phyloP scores from a whole-genome alignment of 257 asterid species.

The Euphrasia confusa region DNA sequence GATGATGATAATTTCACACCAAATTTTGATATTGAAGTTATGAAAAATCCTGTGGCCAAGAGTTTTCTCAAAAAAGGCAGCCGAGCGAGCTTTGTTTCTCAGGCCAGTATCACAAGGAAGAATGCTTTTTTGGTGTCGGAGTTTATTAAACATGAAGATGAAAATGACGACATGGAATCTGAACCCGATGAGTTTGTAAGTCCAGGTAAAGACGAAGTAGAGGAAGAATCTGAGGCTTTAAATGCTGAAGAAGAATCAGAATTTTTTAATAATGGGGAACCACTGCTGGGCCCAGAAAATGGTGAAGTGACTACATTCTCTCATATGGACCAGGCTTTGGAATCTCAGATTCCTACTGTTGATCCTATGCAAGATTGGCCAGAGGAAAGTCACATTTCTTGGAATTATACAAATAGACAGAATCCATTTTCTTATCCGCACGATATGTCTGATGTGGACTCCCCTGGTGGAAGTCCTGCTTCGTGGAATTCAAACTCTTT shows the following conservation, averaged over 20 bases:
- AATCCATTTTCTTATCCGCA: slow-evolving; percentile 63
- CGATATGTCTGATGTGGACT: slow-evolving; percentile 68
- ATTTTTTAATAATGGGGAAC: slow-evolving; percentile 27
- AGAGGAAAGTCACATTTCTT: slow-evolving; percentile 45
- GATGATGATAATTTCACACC: slow-evolving; percentile 53
- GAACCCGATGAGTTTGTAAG: slow-evolving; percentile 45
- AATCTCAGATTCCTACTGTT: slow-evolving; percentile 41
- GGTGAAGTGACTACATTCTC: slow-evolving; percentile 40
- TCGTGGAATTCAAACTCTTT: slow-evolving; percentile 69
- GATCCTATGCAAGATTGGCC: slow-evolving; percentile 58
- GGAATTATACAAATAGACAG: slow-evolving; percentile 51
- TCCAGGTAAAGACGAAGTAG: slow-evolving; percentile 42
- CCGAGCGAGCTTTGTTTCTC: slow-evolving; percentile 43
- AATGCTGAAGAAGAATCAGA: slow-evolving; percentile 27
- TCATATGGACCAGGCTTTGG: slow-evolving; percentile 47
- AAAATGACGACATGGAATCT: slow-evolving; percentile 42
- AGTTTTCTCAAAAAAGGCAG: slow-evolving; percentile 61
- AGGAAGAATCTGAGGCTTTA: slow-evolving; percentile 46
- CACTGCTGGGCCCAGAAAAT: slow-evolving; percentile 36
- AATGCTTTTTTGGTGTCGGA: slow-evolving; percentile 39
- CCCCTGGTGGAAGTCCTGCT: slow-evolving; percentile 73
- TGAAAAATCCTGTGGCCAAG: slow-evolving; percentile 42
- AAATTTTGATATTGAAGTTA: slow-evolving; percentile 46
- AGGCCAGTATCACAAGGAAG: slow-evolving; percentile 38
- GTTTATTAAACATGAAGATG: slow-evolving; percentile 36